Base-by-base conservation (phyloP, 75 land plant species). In the Ceratopteris richardii region DNA sequence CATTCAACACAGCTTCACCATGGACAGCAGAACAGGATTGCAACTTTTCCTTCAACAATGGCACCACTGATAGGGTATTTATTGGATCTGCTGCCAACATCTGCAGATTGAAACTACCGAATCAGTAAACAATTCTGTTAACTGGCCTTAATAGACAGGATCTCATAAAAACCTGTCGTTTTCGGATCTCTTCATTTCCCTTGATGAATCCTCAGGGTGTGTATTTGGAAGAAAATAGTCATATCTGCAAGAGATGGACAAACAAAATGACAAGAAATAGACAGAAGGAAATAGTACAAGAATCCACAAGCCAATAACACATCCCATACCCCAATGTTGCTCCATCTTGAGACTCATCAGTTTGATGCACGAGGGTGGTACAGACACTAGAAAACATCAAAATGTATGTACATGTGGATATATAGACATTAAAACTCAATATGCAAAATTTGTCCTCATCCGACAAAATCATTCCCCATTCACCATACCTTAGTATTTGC, bases 11-110 rank as follows among this genome's bases (percentile, higher is more conserved):
- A 39, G 70, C 66, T 29, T 90, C 88, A 1, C 99, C 99, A 74
- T 90, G 88, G 13, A 90, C 61, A 39, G 85, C 58, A 28, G 91
- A 85, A 72, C 92, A 95, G 11, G 80, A 77, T 54, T 90, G 88
- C 52, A 95, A 82, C 57, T 90, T 90, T 30, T 90, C 96, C 47
- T 80, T 79, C 62, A 95, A 54, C 39, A 79, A 66, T 9, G 64
- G 77, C 46, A 82, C 92, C 50, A 95, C 56, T 1, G 96, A 77
- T 54, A 87, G 63, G 51, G 80, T 80, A 60, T 75, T 86, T 57
- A 95, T 75, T 50, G 99, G 99, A 63, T 95, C 99, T 24, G 97
- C 70, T 55, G 61, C 68, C 4, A 59, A 39, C 13, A 69, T 60
- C 78, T 70, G 58, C 53, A 37, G 4, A 48, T 22, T 19, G 14